Base-by-base conservation (phyloP, 768 basidiomycete species). In the Auriscalpium vulgare region DNA sequence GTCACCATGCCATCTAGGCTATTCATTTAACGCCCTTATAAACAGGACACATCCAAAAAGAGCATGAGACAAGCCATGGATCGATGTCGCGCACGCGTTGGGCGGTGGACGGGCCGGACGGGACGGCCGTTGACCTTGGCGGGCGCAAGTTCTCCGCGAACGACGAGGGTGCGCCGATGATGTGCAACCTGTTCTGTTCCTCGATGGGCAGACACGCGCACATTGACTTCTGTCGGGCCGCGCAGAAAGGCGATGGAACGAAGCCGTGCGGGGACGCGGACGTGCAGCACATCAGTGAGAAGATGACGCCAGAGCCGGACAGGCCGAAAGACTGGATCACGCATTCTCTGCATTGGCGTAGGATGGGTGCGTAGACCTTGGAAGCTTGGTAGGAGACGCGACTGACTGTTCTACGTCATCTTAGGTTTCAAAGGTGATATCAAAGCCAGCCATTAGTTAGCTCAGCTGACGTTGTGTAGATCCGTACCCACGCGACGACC, bases 11-110 rank as follows among this genome's bases (percentile, higher is more conserved):
- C 50, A 13, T 29, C 34, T n/a, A 23, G 16, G 3, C 5, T 14
- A 17, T 40, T 1, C 34, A 11, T n/a, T n/a, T n/a, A n/a, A n/a
- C n/a, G n/a, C n/a, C n/a, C n/a, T n/a, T n/a, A n/a, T n/a, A n/a
- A 14, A 29, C 49, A 85, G 83, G 78, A 0, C 84, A 85, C 55
- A 55, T 79, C 0, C 82, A 85, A 55, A 73, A 76, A 58, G 79
- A 82, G 47, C 83, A 85, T 40, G 82, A 83, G 46, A 85, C 83
- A 0, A 73, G 72, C 14, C 83, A 85, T 55, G 84, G 83, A 6
- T 83, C 81, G 1, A 84, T 84, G 82, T 78, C 80, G 0, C 73
- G 69, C 54, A 78, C 80, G 0, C 71, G 72, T 44, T 85, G 84
- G 84, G 70, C 76, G 0, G 63, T 84, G 4, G 80, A 83, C 52